Conservation (phyloP, 2,329 filamentous ascomycete species). For the Geosmithia putterillii region DNA sequence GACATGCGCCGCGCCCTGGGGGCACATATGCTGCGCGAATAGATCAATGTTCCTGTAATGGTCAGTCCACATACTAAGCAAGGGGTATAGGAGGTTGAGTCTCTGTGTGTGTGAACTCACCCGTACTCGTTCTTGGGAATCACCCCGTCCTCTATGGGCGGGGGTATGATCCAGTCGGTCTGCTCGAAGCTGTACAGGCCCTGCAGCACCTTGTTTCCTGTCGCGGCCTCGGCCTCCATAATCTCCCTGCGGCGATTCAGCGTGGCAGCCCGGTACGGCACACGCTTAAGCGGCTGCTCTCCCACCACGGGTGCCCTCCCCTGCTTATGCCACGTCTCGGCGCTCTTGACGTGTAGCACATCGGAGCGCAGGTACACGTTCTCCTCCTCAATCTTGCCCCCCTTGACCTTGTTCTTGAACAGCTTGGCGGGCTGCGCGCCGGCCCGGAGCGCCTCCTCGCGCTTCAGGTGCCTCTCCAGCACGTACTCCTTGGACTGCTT, state of each 20-base stretch:
- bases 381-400: constrained; percentile 60
- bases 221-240: constrained; percentile 68
- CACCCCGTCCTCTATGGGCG: constrained; percentile 68
- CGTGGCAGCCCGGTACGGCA: constrained; percentile 85
- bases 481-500: constrained; percentile 79
- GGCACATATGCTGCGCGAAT: constrained; percentile 89
- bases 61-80: too few species aligned
- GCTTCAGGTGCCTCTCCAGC: constrained; percentile 72
- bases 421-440: constrained; percentile 57
- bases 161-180: constrained; percentile 91
- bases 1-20: constrained; percentile 69
- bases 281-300: constrained; percentile 67
- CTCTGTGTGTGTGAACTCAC: neutral
- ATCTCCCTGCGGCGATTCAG: constrained; percentile 78
- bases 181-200: constrained; percentile 75
- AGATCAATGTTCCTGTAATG: constrained; percentile 68
- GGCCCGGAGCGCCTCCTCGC: constrained; percentile 76
- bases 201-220: constrained; percentile 74
- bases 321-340: constrained; percentile 97
- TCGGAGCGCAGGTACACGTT: constrained; percentile 72
- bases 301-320: constrained; percentile 64
- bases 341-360: constrained; percentile 74
- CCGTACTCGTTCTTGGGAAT: constrained; percentile 85
- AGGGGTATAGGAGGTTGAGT: too few species aligned
- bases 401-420: constrained; percentile 66